Evolutionary conservation across 345 rosid species (phyloP).

Genomic region (Gossypium thurberi): DNA sequence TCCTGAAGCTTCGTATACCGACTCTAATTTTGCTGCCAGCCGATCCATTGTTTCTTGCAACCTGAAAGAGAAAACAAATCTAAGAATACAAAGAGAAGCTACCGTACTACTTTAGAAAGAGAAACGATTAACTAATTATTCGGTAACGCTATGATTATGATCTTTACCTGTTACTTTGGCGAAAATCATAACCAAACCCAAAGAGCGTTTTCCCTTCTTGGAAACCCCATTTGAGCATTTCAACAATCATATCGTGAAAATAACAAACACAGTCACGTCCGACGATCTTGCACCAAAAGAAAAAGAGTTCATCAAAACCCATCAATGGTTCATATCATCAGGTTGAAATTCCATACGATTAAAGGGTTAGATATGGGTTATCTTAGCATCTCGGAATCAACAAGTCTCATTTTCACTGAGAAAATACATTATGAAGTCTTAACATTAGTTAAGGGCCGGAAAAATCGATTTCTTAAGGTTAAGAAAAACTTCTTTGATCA

Average conservation of each 20-base stretch:
- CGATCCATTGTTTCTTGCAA: constrained; percentile 62
- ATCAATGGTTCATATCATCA: not conserved
- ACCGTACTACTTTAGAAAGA: not conserved
- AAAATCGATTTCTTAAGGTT: not conserved
- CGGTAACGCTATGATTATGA: not conserved
- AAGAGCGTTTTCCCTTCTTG: constrained; percentile 90
- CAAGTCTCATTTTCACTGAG: not conserved
- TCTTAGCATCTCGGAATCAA: not conserved
- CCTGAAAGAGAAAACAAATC: constrained; percentile 28
- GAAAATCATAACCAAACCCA: constrained; percentile 95
- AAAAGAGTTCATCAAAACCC: not conserved
- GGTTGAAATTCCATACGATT: not conserved
- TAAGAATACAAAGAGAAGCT: not conserved
- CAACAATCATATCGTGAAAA: constrained; percentile 92
- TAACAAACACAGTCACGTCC: constrained; percentile 80
- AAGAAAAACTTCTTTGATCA: not conserved
- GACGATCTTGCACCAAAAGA: constrained; percentile 42
- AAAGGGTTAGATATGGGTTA: not conserved
- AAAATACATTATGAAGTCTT: not conserved
- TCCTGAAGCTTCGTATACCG: constrained; percentile 68
- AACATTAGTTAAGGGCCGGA: not conserved
- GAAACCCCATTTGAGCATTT: constrained; percentile 93
- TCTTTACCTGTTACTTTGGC: constrained; percentile 91
- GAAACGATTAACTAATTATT: not conserved
- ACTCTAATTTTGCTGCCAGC: constrained; percentile 63